phyloP scores from a whole-genome alignment of 768 basidiomycete genomes.

The Russula brevipes region DNA sequence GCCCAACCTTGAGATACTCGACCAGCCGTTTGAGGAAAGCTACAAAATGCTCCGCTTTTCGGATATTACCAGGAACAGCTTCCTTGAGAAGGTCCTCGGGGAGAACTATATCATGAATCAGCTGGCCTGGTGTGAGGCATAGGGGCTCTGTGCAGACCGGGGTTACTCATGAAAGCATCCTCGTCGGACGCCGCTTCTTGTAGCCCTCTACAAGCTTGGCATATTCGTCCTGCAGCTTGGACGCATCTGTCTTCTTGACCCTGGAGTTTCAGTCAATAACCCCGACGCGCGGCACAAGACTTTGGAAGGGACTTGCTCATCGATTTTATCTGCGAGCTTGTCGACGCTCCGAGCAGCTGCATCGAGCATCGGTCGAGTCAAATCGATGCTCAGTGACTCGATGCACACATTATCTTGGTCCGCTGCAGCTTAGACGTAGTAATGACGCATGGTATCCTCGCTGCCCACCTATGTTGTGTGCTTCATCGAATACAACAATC shows the following conservation, averaged over 20 bases:
- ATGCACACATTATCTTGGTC: conserved; percentile 92
- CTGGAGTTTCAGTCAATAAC: conserved; percentile 37
- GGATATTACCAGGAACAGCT: conserved; percentile 95
- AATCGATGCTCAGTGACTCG: conserved; percentile 94
- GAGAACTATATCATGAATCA: conserved; percentile 48
- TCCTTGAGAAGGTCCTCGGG: conserved; percentile 94
- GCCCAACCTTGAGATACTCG: conserved; percentile 87
- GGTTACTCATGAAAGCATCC: conserved; percentile 85
- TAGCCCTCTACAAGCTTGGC: conserved; percentile 91
- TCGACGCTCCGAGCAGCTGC: conserved; percentile 84
- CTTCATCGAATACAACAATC: conserved; percentile 98
- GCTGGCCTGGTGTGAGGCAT: conserved; percentile 11
- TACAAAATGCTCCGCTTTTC: conserved; percentile 98
- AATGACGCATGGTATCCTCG: neutral
- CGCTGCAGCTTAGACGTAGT: conserved; percentile 10
- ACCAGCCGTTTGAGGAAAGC: conserved; percentile 98
- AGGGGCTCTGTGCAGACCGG: conserved; percentile 45
- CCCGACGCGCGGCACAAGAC: conserved; percentile 1
- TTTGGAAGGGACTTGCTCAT: conserved; percentile 59
- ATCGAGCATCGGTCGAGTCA: conserved; percentile 96
- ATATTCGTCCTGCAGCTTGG: conserved; percentile 95
- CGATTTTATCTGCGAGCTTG: conserved; percentile 85
- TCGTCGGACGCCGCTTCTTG: conserved; percentile 72
- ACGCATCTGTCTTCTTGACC: conserved; percentile 90
- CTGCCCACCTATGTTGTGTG: conserved; percentile 89